phyloP scores from a whole-genome alignment of 768 basidiomycete genomes.

The button mushroom (Agaricus bisporus) region DNA sequence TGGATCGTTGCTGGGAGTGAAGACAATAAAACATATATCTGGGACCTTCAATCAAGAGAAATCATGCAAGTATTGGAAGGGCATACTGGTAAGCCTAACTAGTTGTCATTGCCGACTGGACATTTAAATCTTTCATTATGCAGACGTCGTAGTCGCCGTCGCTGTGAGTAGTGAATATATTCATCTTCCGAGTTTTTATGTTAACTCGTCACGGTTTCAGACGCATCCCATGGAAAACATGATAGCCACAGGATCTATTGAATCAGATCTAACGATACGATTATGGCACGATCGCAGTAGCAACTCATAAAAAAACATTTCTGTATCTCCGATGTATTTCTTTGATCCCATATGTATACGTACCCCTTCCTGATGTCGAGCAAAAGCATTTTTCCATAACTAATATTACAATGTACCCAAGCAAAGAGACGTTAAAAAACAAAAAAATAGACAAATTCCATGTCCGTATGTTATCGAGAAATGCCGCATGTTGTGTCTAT shows the following conservation, averaged over 20 bases:
- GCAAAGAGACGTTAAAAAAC: neutral
- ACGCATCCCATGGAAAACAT: conserved; percentile 83
- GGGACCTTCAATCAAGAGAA: conserved; percentile 87
- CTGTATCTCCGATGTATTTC: conserved; percentile 7
- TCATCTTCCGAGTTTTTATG: conserved; percentile 8
- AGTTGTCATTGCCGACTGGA: neutral
- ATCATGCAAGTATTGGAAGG: conserved; percentile 76
- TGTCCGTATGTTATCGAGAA: neutral
- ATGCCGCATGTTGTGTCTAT: conserved; percentile 7
- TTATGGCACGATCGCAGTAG: conserved; percentile 68
- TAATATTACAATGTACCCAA: neutral
- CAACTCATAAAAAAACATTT: conserved; percentile 12
- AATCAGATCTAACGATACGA: conserved; percentile 74
- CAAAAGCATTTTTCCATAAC: neutral
- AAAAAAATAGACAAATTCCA: neutral
- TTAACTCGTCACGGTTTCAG: conserved; percentile 27
- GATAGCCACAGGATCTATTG: conserved; percentile 85
- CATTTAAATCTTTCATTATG: neutral
- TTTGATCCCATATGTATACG: neutral
- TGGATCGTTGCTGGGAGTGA: conserved; percentile 93
- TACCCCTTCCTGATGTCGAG: neutral
- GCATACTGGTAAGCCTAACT: conserved; percentile 51
- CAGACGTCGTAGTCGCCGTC: conserved; percentile 75
- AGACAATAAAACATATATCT: conserved; percentile 83
- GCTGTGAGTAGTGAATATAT: conserved; percentile 41